phyloP scores from a whole-genome alignment of 116 monocot species.

The Trichopus zeylanicus region DNA sequence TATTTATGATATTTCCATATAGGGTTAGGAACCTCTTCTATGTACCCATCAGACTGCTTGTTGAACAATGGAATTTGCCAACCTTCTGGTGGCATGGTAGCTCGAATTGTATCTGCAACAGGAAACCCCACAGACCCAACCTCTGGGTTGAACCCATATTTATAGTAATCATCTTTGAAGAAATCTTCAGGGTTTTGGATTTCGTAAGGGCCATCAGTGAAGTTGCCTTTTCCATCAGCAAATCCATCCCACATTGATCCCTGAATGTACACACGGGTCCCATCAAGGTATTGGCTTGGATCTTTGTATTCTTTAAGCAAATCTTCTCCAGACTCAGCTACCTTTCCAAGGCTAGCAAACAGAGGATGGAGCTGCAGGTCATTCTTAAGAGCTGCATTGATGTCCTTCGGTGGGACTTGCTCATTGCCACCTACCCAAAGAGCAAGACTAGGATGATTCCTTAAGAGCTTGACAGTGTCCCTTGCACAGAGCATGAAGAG shows the following conservation, averaged over 20 bases:
- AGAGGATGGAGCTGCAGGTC: slow-evolving; percentile 76
- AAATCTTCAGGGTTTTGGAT: slow-evolving; percentile 92
- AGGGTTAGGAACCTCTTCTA: slow-evolving; percentile 86
- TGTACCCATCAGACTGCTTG: slow-evolving; percentile 47
- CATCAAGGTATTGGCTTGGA: slow-evolving; percentile 90
- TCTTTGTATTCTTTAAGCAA: slow-evolving; percentile 34
- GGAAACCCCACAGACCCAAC: slow-evolving; percentile 94
- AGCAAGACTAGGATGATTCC: slow-evolving; percentile 91
- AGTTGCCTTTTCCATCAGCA: slow-evolving; percentile 89
- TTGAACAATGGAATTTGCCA: slow-evolving; percentile 75
- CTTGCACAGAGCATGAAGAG: slow-evolving; percentile 85
- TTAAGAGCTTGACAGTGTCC: slow-evolving; percentile 83
- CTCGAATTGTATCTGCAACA: slow-evolving; percentile 83
- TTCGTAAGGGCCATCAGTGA: slow-evolving; percentile 92
- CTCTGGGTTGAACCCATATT: slow-evolving; percentile 93
- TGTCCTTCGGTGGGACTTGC: slow-evolving; percentile 82
- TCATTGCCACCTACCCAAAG: slow-evolving; percentile 99
- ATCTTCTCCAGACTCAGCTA: slow-evolving; percentile 2
- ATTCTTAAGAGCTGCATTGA: slow-evolving; percentile 55
- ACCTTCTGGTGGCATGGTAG: slow-evolving; percentile 92
- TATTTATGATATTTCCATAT: slow-evolving; percentile 98
- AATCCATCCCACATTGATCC: slow-evolving; percentile 99
- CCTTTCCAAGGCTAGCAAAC: slow-evolving; percentile 25
- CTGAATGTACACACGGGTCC: slow-evolving; percentile 81
- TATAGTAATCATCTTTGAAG: slow-evolving; percentile 73